phyloP scores from a whole-genome alignment of 345 rosid genomes.

The Salix caprea region DNA sequence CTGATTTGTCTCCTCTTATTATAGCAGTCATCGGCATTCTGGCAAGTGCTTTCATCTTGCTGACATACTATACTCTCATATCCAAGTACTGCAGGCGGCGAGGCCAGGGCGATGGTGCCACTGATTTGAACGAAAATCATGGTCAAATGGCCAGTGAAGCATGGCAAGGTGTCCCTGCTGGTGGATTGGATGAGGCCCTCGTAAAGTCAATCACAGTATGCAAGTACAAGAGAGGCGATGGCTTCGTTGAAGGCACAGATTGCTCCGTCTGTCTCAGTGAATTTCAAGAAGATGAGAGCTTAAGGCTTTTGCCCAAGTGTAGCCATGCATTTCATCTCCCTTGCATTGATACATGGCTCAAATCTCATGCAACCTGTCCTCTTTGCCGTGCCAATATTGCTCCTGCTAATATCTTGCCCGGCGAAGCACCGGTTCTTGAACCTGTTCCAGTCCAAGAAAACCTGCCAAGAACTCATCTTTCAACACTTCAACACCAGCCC shows the following conservation, averaged over 20 bases:
- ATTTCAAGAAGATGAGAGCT: constrained; percentile 63
- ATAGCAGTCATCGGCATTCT: constrained; percentile 69
- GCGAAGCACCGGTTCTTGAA: neutral
- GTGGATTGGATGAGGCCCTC: constrained; percentile 54
- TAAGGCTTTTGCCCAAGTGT: constrained; percentile 66
- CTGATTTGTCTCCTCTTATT: constrained; percentile 63
- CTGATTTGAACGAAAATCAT: constrained; percentile 6
- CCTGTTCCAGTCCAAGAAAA: constrained; percentile 4
- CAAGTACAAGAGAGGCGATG: constrained; percentile 51
- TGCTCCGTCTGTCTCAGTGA: constrained; percentile 79
- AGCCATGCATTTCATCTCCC: constrained; percentile 82
- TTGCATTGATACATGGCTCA: constrained; percentile 83
- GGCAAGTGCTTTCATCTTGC: constrained; percentile 62
- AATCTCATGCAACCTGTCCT: constrained; percentile 77
- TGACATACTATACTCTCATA: constrained; percentile 68
- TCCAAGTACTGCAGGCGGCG: constrained; percentile 53
- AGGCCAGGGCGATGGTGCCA: neutral
- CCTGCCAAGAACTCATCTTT: neutral
- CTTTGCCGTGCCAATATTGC: constrained; percentile 62
- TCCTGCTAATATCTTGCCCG: constrained; percentile 13
- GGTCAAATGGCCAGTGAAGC: constrained; percentile 15
- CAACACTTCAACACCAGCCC: constrained; percentile 18
- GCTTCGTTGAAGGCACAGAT: constrained; percentile 52
- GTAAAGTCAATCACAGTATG: constrained; percentile 55
- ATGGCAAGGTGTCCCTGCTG: neutral